phyloP scores from a whole-genome alignment of 371 early-diverging fungal genomes.

The Mucor irregularis region DNA sequence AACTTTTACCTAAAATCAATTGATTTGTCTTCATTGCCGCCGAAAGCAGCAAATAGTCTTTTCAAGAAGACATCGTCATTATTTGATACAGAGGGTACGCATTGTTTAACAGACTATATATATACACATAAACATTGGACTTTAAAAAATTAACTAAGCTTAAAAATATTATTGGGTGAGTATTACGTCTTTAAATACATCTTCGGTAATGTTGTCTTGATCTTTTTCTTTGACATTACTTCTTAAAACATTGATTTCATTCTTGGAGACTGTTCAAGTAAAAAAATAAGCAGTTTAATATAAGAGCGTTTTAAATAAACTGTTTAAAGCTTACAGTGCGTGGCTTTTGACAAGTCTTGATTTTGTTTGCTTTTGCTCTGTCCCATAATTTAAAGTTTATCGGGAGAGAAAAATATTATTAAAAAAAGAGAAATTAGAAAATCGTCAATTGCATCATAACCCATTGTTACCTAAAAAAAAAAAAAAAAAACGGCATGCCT shows the following conservation, averaged over 20 bases:
- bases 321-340: constrained; percentile 48
- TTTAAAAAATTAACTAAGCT: neutral
- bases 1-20: constrained; percentile 62
- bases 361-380: constrained; percentile 63
- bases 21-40: constrained; percentile 59
- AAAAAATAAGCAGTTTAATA: constrained; percentile 43
- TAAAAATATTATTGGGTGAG: neutral
- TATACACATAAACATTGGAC: neutral
- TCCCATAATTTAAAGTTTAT: constrained; percentile 50
- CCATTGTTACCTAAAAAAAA: neutral
- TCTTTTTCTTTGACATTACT: constrained; percentile 62
- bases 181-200: constrained; percentile 76
- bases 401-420: no score
- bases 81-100: constrained; percentile 53
- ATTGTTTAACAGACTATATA: constrained; percentile 42
- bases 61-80: constrained; percentile 76
- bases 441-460: neutral
- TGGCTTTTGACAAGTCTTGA: constrained; percentile 50
- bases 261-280: constrained; percentile 27
- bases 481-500: constrained; percentile 6
- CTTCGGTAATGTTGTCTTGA: constrained; percentile 60
- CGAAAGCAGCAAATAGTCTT: constrained; percentile 78
- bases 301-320: neutral
- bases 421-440: neutral
- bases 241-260: constrained; percentile 69